phyloP scores from a whole-genome alignment of 495 filamentous ascomycete species.

The Barbatosphaeria neglecta region DNA sequence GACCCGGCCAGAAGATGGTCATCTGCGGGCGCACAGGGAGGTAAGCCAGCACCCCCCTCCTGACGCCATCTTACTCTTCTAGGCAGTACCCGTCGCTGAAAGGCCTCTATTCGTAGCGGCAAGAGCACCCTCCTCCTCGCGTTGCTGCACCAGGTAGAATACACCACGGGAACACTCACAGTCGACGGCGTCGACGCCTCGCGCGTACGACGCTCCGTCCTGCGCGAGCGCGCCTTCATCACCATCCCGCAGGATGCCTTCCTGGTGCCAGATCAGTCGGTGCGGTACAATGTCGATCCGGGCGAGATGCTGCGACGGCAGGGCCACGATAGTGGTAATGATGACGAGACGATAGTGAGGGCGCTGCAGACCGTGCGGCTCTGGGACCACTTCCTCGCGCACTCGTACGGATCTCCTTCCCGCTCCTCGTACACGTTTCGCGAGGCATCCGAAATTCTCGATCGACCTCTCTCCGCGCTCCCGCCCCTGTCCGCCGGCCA shows the following conservation, averaged over 20 bases:
- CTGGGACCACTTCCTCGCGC: constrained; percentile 4
- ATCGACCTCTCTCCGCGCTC: constrained; percentile 7
- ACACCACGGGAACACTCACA: constrained; percentile 14
- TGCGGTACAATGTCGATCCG: constrained; percentile 16
- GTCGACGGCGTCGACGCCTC: constrained; percentile 24
- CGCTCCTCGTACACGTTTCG: neutral
- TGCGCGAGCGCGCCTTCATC: constrained; percentile 24
- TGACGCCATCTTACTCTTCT: neutral
- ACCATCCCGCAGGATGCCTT: constrained; percentile 32
- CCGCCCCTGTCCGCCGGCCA: constrained; percentile 19
- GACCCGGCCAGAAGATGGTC: constrained; percentile 20
- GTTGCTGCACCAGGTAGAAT: constrained; percentile 23
- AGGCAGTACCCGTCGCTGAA: neutral
- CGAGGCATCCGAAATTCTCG: constrained; percentile 5
- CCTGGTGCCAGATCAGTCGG: constrained; percentile 18
- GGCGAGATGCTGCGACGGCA: neutral
- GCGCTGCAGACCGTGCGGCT: constrained; percentile 8
- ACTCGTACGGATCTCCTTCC: neutral
- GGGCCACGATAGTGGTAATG: too few species aligned
- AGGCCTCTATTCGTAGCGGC: constrained; percentile 13
- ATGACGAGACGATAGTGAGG: constrained; percentile 1
- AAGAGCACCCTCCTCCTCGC: constrained; percentile 25
- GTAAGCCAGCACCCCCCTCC: constrained; percentile 1
- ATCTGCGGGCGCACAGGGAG: constrained; percentile 23
- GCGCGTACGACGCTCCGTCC: constrained; percentile 8